A percentile compares a stretch with the other conserved stretches of the same genome.
Conservation (phyloP, 129 eudicot species). For the Escallonia herrerae region DNA sequence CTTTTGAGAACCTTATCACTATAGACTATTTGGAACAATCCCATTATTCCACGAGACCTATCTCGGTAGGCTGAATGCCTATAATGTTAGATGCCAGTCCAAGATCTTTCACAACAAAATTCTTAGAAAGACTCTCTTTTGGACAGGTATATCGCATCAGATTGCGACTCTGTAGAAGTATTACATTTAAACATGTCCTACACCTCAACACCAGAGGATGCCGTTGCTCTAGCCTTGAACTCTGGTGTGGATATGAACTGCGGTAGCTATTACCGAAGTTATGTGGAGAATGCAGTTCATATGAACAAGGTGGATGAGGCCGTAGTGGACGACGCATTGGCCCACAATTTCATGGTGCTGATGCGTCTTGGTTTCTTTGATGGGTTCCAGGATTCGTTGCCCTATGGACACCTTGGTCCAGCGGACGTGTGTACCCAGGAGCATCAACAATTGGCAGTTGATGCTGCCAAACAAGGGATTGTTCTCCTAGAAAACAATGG, state of each 20-base stretch:
- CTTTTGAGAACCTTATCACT: too few species aligned
- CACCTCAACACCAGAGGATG: constrained; percentile 48
- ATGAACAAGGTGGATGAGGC: constrained; percentile 37
- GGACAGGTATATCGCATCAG: constrained; percentile 58
- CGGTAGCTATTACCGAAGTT: constrained; percentile 29
- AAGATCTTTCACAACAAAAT: too few species aligned
- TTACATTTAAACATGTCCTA: constrained; percentile 34
- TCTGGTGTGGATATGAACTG: constrained; percentile 72
- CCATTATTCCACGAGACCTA: too few species aligned
- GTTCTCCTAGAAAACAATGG: constrained; percentile 50
- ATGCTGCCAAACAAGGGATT: constrained; percentile 65
- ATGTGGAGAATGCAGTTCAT: constrained; percentile 39
- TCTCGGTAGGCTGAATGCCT: too few species aligned
- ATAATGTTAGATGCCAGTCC: too few species aligned
- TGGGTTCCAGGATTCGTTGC: constrained; percentile 34
- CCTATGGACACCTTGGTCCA: constrained; percentile 48
- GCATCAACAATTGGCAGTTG: constrained; percentile 54
- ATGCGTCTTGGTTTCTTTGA: constrained; percentile 74
- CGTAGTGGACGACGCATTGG: constrained; percentile 35
- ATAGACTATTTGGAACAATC: too few species aligned
- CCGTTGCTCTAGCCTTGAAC: constrained; percentile 43
- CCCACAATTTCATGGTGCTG: constrained; percentile 47
- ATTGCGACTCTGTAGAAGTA: constrained; percentile 64
- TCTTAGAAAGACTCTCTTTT: too few species aligned
- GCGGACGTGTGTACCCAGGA: constrained; percentile 49